Evolutionary conservation across 108 stramenopile species (phyloP).

Genomic region (Fistulifera solaris): DNA sequence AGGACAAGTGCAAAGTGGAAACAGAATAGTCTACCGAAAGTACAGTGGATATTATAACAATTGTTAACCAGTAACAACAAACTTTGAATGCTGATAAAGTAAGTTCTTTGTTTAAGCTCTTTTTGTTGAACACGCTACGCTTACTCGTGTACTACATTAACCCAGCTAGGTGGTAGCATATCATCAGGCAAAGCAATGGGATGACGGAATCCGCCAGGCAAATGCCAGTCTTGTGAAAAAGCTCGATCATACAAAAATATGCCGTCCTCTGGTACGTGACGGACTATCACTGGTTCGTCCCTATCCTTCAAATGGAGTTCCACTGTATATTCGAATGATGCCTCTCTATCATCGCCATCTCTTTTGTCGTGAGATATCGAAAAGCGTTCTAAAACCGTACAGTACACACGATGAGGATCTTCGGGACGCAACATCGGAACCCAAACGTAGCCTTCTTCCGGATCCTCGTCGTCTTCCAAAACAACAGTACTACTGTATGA

Average conservation of each 20-base stretch:
- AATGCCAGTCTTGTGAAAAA: constrained; percentile 33
- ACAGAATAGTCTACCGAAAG: too few relatives aligned
- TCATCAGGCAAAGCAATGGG: constrained; percentile 40
- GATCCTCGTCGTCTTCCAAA: too few relatives aligned
- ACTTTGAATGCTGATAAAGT: too few relatives aligned
- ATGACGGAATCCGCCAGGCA: constrained; percentile 47
- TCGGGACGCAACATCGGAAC: constrained; percentile 7
- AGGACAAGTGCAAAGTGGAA: too few relatives aligned
- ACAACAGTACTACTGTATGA: constrained; percentile 7
- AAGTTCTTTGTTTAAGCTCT: too few relatives aligned
- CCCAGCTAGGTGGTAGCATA: constrained; percentile 37
- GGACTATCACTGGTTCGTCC: constrained; percentile 6
- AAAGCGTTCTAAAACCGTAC: constrained; percentile 18
- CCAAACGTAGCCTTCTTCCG: constrained; percentile 3
- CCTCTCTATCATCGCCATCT: not conserved
- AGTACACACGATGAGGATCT: constrained; percentile 10
- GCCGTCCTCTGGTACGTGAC: constrained; percentile 11
- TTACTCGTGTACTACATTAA: too few relatives aligned
- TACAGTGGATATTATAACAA: too few relatives aligned
- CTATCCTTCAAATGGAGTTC: constrained; percentile 1
- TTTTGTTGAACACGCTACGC: too few relatives aligned
- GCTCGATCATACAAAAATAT: constrained; percentile 25
- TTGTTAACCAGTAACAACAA: too few relatives aligned
- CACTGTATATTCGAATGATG: constrained; percentile 7
- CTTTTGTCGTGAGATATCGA: not conserved